Percentiles rank a stretch among this genome's conserved stretches.
Conservation (phyloP, 177 flowering plant species). For the Vitis hybrid region DNA sequence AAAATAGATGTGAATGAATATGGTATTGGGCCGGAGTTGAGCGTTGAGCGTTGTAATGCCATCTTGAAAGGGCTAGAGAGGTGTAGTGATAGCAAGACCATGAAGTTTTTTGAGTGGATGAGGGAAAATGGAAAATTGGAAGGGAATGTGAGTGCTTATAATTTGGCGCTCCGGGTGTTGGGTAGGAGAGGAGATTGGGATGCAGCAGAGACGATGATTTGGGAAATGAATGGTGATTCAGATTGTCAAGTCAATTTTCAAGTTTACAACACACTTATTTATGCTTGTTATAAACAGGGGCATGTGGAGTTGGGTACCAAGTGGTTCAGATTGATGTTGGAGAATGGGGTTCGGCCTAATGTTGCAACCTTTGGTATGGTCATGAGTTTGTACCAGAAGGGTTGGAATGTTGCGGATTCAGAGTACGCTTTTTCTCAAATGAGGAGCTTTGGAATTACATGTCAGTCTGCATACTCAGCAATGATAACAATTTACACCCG, state of each 20-base stretch:
- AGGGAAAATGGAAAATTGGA: slow-evolving; percentile 63
- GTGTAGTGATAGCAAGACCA: slow-evolving; percentile 37
- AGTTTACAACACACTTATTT: slow-evolving; percentile 76
- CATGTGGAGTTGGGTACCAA: slow-evolving; percentile 47
- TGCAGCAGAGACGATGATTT: slow-evolving; percentile 54
- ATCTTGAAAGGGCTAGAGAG: slow-evolving; percentile 59
- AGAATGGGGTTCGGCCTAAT: slow-evolving; percentile 60
- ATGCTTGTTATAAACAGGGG: slow-evolving; percentile 61
- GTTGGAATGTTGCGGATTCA: slow-evolving; percentile 68
- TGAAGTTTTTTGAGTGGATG: slow-evolving; percentile 83
- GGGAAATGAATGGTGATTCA: slow-evolving; percentile 38
- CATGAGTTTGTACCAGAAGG: slow-evolving; percentile 79
- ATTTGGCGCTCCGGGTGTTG: slow-evolving; percentile 57
- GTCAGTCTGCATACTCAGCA: slow-evolving; percentile 77
- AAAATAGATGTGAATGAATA: slow-evolving; percentile 38
- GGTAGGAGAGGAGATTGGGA: slow-evolving; percentile 73
- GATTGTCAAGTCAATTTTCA: slow-evolving; percentile 48
- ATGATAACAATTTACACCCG: slow-evolving; percentile 93
- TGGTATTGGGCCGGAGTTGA: slow-evolving; percentile 34
- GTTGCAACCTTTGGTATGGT: slow-evolving; percentile 89
- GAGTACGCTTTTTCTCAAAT: slow-evolving; percentile 67
- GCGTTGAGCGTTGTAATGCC: slow-evolving; percentile 51
- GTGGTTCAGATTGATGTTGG: slow-evolving; percentile 83
- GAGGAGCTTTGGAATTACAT: slow-evolving; percentile 52
- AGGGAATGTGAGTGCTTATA: slow-evolving; percentile 60